Evolutionary conservation across 2,329 filamentous ascomycete genomes (phyloP), one percentile per base, ranked within the genome.

Genomic region (Penicillium griseofulvum): DNA sequence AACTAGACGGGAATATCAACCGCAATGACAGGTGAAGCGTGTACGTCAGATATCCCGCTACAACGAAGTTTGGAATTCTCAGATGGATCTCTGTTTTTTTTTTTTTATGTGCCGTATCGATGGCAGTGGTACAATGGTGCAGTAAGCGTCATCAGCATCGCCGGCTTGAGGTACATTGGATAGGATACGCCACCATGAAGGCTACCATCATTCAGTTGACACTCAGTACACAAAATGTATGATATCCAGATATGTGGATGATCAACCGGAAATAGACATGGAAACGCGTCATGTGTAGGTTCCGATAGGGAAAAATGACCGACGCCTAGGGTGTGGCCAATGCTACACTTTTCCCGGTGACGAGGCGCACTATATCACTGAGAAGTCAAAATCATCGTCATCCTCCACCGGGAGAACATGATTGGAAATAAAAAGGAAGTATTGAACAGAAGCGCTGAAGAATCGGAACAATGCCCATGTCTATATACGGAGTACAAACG

Each of bases 121-220:
- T 66, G 6, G 34, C 56, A 54, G 34, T 65, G 67, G 41, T 48
- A 36, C 11, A 49, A 54, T 65, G 65, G 72, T 0, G 78, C 74
- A 1, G 69, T 82, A 11, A 81, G 80, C 49, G 68, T 82, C 19
- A 76, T 78, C 0, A 79, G 75, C 22, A 78, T 85, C 16, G 80
- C 82, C 0, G 81, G 80, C 0, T 55, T 85, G 38, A 68, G 81
- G 0, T 83, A 84, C 68, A 74, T 80, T 62, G 68, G 74, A 33
- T 82, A 85, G 62, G 77, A 0, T 84, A 85, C 61, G 79, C 78
- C 14, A 71, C 79, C 0, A 70, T 78, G 1, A 83, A 83, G 60
- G 80, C 80, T 0, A 80, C 78, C 0, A 73, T 83, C 1, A 71
- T 82, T 54, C 76, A 81, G 22, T 81, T 82, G 46, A 83, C 50